Conservation (phyloP, 805 yeast species). For the Barnettozyma vustinii region DNA sequence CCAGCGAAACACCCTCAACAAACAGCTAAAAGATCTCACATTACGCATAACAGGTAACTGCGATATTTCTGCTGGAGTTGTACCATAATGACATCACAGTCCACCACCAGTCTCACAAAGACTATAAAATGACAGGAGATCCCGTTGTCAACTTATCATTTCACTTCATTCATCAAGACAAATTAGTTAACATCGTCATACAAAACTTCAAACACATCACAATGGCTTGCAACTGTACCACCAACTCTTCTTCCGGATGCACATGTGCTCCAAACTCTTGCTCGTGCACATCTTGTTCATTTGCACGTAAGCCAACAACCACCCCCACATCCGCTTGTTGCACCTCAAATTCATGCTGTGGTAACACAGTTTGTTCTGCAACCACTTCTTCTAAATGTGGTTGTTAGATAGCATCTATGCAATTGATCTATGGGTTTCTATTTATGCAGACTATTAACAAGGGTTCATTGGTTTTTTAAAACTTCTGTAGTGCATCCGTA, state of each 20-base stretch:
- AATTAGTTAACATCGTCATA: neutral
- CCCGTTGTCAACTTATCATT: neutral
- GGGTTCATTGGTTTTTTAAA: neutral
- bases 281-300: neutral
- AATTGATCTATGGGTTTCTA: neutral
- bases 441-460: neutral
- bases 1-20: neutral
- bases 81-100: neutral
- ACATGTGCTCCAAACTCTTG: neutral
- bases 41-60: neutral
- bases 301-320: neutral
- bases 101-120: neutral
- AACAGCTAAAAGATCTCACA: neutral
- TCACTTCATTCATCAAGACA: neutral
- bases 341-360: neutral
- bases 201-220: neutral
- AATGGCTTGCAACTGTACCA: conserved; percentile 1
- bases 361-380: neutral
- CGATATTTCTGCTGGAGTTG: neutral
- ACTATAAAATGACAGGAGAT: neutral
- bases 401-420: neutral
- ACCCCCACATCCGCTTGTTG: neutral
- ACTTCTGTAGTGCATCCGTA: neutral
- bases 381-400: neutral
- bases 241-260: neutral